Evolutionary conservation across 2,329 filamentous ascomycete species (phyloP), one percentile per base, ranked within the genome.

Genomic region (Coniochaeta prunicola): DNA sequence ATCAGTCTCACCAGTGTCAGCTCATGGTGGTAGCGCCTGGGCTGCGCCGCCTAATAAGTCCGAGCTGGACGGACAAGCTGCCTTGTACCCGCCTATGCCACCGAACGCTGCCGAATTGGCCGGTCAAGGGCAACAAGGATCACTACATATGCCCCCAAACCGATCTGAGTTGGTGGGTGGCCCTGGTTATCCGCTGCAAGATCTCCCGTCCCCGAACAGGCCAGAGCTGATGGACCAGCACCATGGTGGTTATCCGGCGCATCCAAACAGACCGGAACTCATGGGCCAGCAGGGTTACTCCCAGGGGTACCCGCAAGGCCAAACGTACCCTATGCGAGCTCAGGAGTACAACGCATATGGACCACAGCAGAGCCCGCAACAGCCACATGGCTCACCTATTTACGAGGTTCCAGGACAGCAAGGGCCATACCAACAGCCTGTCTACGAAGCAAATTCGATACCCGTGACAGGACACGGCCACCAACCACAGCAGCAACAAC

Each of bases 1-100:
- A 59, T 62, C 59, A 59, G 50, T 69, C 21, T 69, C 69, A 21
- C 66, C 66, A 28, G 48, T 66, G 50, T 66, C 72, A 55, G 58
- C 67, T 58, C 66, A 68, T 30, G 60, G 61, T 0, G 64, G 63
- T 33, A 28, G 50, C 40, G 63, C 62, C 0, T 60, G 64, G 61
- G 7, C 66, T 57, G 58, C 66, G 13, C 64, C 66, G 3, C 61
- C 63, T 3, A 53, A 62, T 26, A 57, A 53, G n/a, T 56, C 60
- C 15, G 61, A 63, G 31, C 61, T 64, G 42, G 45, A 59, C 15
- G 59, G 59, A 13, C 58, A 61, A 33, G 21, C 33, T 2, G 53
- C 59, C 5, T 13, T 26, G 13, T 50, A 50, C 45, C 45, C 45
- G 8, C 56, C 53, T 15, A 55, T 54, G 8, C 55, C 57, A 4